Base-by-base conservation (phyloP, 192 early-diverging fungal species). In the Haplosporangium gracile region DNA sequence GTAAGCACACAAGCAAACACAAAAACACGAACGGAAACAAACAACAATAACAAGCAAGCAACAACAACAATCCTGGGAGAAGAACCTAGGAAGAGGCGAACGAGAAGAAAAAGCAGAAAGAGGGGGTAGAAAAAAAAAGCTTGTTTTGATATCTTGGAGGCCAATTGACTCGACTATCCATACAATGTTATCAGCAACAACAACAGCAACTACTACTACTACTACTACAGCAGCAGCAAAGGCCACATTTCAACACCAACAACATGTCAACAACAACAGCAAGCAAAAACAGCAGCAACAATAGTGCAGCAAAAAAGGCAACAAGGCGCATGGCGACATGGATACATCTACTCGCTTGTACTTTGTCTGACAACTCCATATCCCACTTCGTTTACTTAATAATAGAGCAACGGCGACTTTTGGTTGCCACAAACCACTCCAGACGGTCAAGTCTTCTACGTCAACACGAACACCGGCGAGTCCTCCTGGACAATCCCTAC, bases 391-490 rank as follows among this genome's bases (percentile, higher is more conserved):
- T 72, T 40, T 26, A 40, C 43, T 26, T 26, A 65, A 26, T 13
- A 32, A 65, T 76, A 78, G 40, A 60, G 69, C n/a, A 47, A 68
- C 22, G 84, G 81, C 45, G 78, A 80, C 53, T 79, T 86, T 57
- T 91, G 90, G 90, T 74, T 91, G 55, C 74, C 83, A 15, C 88
- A 90, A 38, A 82, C 78, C 11, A 88, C 90, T 29, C 82, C 88
- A 7, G 89, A 92, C 70, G 90, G 90, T 4, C 80, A 81, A 24
- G 80, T 91, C 24, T 93, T 91, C 65, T 92, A 92, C 71, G 92
- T 88, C 55, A 90, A 93, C 82, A 80, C 76, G 20, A 65, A 89
- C 7, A 93, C 92, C 2, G 83, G 87, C 22, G 87, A 92, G 29
- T 89, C 91, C 9, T 91, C 90, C 18, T 93, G 93, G 93, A 86